phyloP scores from a whole-genome alignment of 768 basidiomycete species.

The Nidularia pulvinata region DNA sequence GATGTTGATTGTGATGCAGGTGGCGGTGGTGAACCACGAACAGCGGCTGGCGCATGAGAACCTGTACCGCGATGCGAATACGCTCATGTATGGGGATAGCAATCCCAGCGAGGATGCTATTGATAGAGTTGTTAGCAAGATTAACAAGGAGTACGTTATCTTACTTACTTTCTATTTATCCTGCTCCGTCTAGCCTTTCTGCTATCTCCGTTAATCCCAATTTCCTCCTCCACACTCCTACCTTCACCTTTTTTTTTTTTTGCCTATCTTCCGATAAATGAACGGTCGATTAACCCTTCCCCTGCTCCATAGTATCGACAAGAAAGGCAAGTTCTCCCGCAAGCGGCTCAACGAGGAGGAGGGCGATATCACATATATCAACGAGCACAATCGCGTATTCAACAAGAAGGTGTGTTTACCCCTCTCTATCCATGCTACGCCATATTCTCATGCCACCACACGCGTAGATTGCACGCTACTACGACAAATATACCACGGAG shows the following conservation, averaged over 20 bases:
- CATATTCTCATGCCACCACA: background rate
- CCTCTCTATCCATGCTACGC: background rate
- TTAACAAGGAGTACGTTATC: constrained; percentile 85
- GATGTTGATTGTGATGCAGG: constrained; percentile 21
- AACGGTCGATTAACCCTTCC: too few relatives aligned
- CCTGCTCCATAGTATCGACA: constrained; percentile 64
- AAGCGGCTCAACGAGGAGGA: constrained; percentile 91
- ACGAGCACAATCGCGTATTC: constrained; percentile 97
- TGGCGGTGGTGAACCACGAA: constrained; percentile 54
- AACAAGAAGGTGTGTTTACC: constrained; percentile 80
- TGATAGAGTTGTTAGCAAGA: constrained; percentile 87
- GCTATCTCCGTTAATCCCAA: background rate
- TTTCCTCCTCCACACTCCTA: background rate
- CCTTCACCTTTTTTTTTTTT: constrained; percentile 4
- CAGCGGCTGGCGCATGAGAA: constrained; percentile 76
- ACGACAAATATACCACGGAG: constrained; percentile 96
- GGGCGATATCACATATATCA: constrained; percentile 98
- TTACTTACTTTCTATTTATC: background rate
- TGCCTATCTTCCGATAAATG: too few relatives aligned
- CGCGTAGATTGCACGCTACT: constrained; percentile 85
- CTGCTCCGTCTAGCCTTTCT: background rate
- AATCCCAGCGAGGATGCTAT: constrained; percentile 96
- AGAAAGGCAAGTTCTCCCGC: constrained; percentile 87
- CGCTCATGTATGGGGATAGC: constrained; percentile 90
- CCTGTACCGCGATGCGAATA: constrained; percentile 93